Conservation (phyloP, 2,329 filamentous ascomycete genomes). For the Pseudocercospora musae region DNA sequence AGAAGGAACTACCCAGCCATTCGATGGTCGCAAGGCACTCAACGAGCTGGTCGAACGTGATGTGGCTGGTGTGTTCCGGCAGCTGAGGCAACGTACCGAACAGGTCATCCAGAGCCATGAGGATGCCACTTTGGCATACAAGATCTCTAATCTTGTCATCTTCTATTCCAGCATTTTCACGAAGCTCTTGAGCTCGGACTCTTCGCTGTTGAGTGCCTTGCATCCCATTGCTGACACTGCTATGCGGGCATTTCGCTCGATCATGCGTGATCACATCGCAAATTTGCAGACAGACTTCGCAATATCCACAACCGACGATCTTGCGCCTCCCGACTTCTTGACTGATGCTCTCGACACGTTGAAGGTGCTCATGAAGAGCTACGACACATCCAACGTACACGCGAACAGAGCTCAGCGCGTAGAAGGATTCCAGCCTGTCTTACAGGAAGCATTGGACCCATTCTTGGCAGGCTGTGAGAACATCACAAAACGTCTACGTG, state of each 20-base stretch:
- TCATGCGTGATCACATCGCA: conserved; percentile 76
- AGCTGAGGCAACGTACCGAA: conserved; percentile 86
- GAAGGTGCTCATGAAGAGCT: conserved; percentile 75
- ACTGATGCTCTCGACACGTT: conserved; percentile 76
- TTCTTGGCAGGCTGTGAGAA: conserved; percentile 74
- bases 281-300: conserved; percentile 70
- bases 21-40: conserved; percentile 77
- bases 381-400: conserved; percentile 73
- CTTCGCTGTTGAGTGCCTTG: conserved; percentile 67
- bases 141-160: conserved; percentile 79
- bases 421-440: conserved; percentile 69
- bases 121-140: conserved; percentile 83
- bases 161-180: conserved; percentile 88
- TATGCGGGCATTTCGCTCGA: conserved; percentile 74
- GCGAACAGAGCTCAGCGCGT: conserved; percentile 52
- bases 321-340: conserved; percentile 76
- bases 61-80: conserved; percentile 72
- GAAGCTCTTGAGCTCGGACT: conserved; percentile 69
- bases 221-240: conserved; percentile 69
- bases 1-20: conserved; percentile 50
- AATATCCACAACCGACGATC: conserved; percentile 63
- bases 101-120: conserved; percentile 91
- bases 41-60: conserved; percentile 85
- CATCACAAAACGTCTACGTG: conserved; percentile 59
- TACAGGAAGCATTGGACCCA: conserved; percentile 78